Evolutionary conservation across 495 filamentous ascomycete species (phyloP), one percentile per base, ranked within the genome.

Genomic region (Penicillium paxilli): DNA sequence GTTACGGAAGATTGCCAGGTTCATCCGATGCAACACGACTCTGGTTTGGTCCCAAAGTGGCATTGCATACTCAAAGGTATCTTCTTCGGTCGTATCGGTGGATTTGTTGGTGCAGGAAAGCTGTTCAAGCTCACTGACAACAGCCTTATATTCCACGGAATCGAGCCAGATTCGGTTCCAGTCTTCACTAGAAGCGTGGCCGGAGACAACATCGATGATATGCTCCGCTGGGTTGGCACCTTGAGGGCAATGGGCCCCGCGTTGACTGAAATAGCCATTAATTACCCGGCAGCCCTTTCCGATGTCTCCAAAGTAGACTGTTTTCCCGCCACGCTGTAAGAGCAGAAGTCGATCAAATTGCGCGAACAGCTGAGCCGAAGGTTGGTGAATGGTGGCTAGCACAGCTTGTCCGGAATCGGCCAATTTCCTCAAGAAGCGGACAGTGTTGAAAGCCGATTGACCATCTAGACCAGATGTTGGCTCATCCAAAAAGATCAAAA

Each of bases 201-300:
- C 70, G 7, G 70, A 66, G 44, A 91, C 92, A 47, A 89, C 87
- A 61, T 96, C 90, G 32, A 97, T 79, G 88, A 97, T 96, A 82
- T 89, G 92, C 65, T 96, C 93, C 7, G 92, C 92, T n/a, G 91
- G 91, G 49, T 81, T 98, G 14, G 86, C 83, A 9, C 86, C 82
- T 2, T 73, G 52, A 1, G 88, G 88, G 67, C 91, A 96, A 16
- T 80, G 72, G 4, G 87, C 89, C 22, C 89, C 86, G 63, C 91
- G 84, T 37, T 80, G 76, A 60, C 84, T 82, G 57, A 96, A 96
- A 69, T 96, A 95, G 86, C 68, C 75, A 77, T 62, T 85, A 68
- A 56, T 74, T 60, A 62, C 70, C 5, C 69, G 59, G 16, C 74
- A 78, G 48, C 81, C 78, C 16, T 79, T 67, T 4, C 83, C 83